Evolutionary conservation across 2,329 filamentous ascomycete species (phyloP), one percentile per base, ranked within the genome.

Genomic region (Stagonosporopsis chrysanthemi): DNA sequence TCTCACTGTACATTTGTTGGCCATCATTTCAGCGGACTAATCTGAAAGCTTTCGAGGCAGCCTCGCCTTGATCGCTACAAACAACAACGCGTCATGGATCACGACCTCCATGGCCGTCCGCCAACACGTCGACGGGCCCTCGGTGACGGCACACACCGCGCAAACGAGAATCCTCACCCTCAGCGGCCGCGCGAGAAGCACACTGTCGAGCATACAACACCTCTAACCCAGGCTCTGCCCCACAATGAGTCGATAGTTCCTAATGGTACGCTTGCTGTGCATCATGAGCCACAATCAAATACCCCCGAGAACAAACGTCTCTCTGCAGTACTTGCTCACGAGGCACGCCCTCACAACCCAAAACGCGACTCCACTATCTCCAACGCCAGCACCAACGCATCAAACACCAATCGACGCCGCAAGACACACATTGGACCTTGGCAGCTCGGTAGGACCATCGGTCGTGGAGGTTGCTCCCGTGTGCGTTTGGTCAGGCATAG

Each of bases 351-450:
- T 19, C 81, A 80, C 23, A 86, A 86, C 46, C 45, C 71, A 14
- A 76, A 76, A 65, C 78, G 81, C 44, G 74, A 81, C 64, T 82
- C 84, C 0, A 78, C 81, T 5, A 78, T 85, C 35, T 87, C 86
- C 1, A 84, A 82, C 2, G 77, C 80, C 0, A 87, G 85, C 6
- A 84, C 83, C 2, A 78, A 81, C 45, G 83, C 81, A 4, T 83
- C 81, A 3, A 73, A 71, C 26, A 82, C 81, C 50, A 73, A 69
- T 50, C 79, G 82, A 5, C 82, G 83, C 61, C 79, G 83, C 42
- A 87, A 87, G 77, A 91, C 89, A 11, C 89, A 92, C 68, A 91
- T 99, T 68, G 95, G 95, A 0, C 94, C 94, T 64, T 99, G 95
- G 95, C 88, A 94, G 64, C 80, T 99, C 3, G 95, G 95, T 6